Percentiles rank a stretch among this genome's conserved stretches.
Evolutionary conservation across 306 rosid species (phyloP).

Genomic region (Herpetospermum pedunculosum): DNA sequence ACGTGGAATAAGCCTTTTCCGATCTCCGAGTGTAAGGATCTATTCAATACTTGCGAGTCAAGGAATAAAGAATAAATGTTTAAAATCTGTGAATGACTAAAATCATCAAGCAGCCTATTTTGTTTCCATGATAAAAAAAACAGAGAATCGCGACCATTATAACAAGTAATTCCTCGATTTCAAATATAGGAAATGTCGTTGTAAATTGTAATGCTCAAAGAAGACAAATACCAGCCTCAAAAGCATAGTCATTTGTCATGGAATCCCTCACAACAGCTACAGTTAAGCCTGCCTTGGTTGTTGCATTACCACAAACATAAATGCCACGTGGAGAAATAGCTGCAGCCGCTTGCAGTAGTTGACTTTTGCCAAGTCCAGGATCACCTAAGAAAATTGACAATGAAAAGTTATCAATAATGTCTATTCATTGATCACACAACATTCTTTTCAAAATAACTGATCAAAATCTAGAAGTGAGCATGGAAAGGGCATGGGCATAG

Average conservation of each 20-base stretch:
- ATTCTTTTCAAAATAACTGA: conserved; percentile 10
- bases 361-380: conserved; percentile 96
- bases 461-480: conserved; percentile 13
- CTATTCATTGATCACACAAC: conserved; percentile 2
- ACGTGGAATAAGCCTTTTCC: background rate
- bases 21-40: background rate
- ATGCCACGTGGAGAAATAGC: conserved; percentile 88
- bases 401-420: conserved; percentile 12
- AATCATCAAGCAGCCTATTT: background rate
- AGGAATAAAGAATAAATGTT: background rate
- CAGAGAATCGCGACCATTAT: background rate
- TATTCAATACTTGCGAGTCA: background rate
- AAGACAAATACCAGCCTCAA: conserved; percentile 67
- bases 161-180: background rate
- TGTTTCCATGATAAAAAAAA: background rate
- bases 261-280: conserved; percentile 91
- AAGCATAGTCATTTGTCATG: conserved; percentile 78
- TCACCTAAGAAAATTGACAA: conserved; percentile 49
- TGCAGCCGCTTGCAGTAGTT: conserved; percentile 88
- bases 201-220: background rate
- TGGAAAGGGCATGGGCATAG: conserved; percentile 17
- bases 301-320: conserved; percentile 92
- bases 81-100: background rate
- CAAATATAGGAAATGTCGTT: background rate
- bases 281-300: conserved; percentile 88